phyloP scores from a whole-genome alignment of 108 stramenopile genomes.

The Skeletonema tropicum region DNA sequence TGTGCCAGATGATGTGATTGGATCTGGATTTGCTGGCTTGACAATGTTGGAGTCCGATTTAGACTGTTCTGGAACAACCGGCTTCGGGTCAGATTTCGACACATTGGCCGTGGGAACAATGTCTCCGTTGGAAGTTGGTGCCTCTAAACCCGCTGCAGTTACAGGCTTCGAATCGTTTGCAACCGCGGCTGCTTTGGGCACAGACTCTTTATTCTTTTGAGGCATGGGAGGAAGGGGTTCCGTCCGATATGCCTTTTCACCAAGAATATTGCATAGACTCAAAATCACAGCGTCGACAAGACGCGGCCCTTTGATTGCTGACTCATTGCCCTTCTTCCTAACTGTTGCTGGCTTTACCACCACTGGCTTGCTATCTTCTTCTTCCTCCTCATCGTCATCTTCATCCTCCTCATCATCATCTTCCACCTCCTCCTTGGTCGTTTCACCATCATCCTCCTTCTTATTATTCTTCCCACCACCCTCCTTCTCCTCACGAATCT shows the following conservation, averaged over 20 bases:
- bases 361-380: conserved; percentile 6
- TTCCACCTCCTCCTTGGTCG: neutral
- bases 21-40: neutral
- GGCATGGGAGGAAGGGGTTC: conserved; percentile 6
- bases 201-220: neutral
- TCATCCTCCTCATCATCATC: neutral
- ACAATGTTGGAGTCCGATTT: neutral
- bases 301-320: conserved; percentile 23
- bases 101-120: neutral
- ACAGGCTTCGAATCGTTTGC: neutral
- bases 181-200: neutral
- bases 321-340: neutral
- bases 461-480: conserved; percentile 1
- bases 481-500: conserved; percentile 19
- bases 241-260: conserved; percentile 11
- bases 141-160: conserved; percentile 3
- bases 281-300: conserved; percentile 46
- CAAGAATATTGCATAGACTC: conserved; percentile 37
- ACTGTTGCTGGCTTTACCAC: neutral
- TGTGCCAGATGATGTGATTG: neutral
- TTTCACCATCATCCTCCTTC: conserved; percentile 1
- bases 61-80: neutral
- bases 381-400: neutral
- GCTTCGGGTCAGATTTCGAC: neutral
- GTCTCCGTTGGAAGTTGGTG: conserved; percentile 3